Conservation (phyloP, 1,139 yeast genomes). For the Candida pseudoviswanathii region DNA sequence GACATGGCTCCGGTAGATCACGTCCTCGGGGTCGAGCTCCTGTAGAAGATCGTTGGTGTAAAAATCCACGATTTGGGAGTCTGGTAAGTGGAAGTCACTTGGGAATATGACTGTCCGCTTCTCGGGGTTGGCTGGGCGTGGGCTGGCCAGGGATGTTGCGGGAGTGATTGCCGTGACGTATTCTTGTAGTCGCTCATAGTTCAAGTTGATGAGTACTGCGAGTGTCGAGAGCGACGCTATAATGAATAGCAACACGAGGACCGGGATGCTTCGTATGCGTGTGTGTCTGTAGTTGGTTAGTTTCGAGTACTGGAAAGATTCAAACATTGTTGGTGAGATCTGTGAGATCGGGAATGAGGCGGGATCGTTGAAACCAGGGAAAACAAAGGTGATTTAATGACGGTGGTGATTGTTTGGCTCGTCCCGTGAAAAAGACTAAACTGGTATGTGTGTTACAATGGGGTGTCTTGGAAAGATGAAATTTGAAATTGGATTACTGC, state of each 20-base stretch:
- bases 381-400: too few relatives aligned
- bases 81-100: background rate
- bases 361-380: too few relatives aligned
- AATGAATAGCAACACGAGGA: background rate
- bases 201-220: background rate
- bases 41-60: background rate
- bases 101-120: slow-evolving; percentile 2
- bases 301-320: background rate
- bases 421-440: too few relatives aligned
- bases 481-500: too few relatives aligned
- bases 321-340: background rate
- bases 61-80: background rate
- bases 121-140: background rate
- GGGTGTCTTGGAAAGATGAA: too few relatives aligned
- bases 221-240: background rate
- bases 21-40: background rate
- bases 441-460: too few relatives aligned
- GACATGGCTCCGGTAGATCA: background rate
- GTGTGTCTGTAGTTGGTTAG: background rate
- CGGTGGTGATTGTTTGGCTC: too few relatives aligned
- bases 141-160: background rate
- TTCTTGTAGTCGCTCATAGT: background rate
- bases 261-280: background rate
- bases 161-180: background rate
- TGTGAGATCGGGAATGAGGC: too few relatives aligned